A percentile compares a stretch with the other conserved stretches of the same genome.
Conservation (phyloP, 2,329 filamentous ascomycete species). For the Lachnellula subtilissima region DNA sequence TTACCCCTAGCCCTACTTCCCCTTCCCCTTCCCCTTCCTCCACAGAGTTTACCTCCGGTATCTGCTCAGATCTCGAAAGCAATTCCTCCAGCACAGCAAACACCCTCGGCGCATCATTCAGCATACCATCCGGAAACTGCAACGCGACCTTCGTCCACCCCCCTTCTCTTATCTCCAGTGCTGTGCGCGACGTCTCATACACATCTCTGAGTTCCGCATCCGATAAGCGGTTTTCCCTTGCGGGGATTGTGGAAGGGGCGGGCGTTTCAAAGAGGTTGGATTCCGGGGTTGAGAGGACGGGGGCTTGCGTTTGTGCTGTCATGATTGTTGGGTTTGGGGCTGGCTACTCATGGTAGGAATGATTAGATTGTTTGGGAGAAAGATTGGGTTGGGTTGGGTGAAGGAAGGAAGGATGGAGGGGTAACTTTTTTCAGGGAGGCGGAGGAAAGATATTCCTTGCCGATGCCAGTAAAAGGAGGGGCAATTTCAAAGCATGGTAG, state of each 20-base stretch:
- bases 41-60: no score
- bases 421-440: neutral
- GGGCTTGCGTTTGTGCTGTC: slow-evolving; percentile 43
- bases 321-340: neutral
- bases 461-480: neutral
- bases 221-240: slow-evolving; percentile 7
- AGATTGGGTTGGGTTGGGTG: neutral
- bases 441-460: neutral
- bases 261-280: slow-evolving; percentile 53
- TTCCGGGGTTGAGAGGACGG: slow-evolving; percentile 60
- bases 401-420: slow-evolving; percentile 3
- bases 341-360: neutral
- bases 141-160: slow-evolving; percentile 75
- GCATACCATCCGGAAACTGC: slow-evolving; percentile 95
- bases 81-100: slow-evolving; percentile 59
- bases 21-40: neutral
- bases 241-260: slow-evolving; percentile 22
- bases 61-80: slow-evolving; percentile 29
- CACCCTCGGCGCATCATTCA: slow-evolving; percentile 77
- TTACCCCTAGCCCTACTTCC: slow-evolving; percentile 1
- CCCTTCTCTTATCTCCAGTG: slow-evolving; percentile 66
- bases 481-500: neutral
- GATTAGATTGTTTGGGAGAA: neutral
- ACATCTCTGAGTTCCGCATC: slow-evolving; percentile 69
- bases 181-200: slow-evolving; percentile 82